phyloP scores from a whole-genome alignment of 345 rosid genomes.

The Schrenkiella parvula region DNA sequence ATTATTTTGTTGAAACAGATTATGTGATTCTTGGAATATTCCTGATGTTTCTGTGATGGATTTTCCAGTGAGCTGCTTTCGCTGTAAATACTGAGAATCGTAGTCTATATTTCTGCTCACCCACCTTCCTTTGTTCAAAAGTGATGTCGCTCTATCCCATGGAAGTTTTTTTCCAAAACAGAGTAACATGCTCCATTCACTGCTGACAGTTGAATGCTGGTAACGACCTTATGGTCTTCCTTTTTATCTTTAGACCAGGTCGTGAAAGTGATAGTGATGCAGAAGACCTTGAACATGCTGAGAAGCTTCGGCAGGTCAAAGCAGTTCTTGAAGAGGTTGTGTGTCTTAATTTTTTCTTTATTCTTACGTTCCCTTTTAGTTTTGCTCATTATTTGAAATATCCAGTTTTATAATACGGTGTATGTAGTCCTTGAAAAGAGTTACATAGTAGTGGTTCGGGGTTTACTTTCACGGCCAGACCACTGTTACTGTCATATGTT shows the following conservation, averaged over 20 bases:
- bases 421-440: neutral
- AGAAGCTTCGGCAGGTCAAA: constrained; percentile 99
- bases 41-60: neutral
- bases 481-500: neutral
- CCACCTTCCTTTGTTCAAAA: neutral
- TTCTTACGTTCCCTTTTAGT: constrained; percentile 2
- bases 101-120: constrained; percentile 1
- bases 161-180: neutral
- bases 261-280: constrained; percentile 99
- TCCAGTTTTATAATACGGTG: neutral
- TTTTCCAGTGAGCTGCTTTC: neutral
- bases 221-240: constrained; percentile 1
- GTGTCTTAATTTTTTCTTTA: neutral
- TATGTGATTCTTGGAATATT: neutral
- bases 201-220: neutral
- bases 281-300: constrained; percentile 97
- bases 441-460: neutral
- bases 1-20: neutral
- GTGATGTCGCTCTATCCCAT: neutral
- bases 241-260: constrained; percentile 45
- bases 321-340: constrained; percentile 98
- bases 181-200: neutral
- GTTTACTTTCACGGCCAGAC: neutral
- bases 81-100: neutral
- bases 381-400: neutral